Base-by-base conservation (phyloP, 169 alveolate species). In the Condylostoma magnum region DNA sequence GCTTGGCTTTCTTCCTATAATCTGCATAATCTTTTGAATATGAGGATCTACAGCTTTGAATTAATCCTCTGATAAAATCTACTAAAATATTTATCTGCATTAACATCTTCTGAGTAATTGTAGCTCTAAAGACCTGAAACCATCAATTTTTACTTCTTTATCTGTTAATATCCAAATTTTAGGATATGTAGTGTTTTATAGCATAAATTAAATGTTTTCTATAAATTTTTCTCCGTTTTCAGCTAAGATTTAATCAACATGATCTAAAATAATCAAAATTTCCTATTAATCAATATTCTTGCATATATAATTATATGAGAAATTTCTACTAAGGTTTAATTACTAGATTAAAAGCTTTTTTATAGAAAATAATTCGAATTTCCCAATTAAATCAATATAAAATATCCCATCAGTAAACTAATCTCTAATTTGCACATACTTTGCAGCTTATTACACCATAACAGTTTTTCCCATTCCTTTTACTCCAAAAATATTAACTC, bases 391-490 rank as follows among this genome's bases (percentile, higher is more conserved):
- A 48, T 83, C 84, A 6, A 83, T 46, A 63, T 77, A 83, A 30
- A 77, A 34, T 0, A 77, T 83, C 8, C 90, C 90, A 47, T 83
- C 70, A 18, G 33, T 55, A 46, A 72, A 83, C 1, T 47, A 46
- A 38, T 73, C 74, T 60, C 90, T 15, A 12, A 78, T 81, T 46
- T 67, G 50, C 22, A 37, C 76, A 50, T 83, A 83, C 50, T 79
- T 67, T 0, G 84, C 86, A 0, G 84, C 83, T 20, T 68, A 54
- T 50, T 73, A 66, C 4, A 81, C 87, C 18, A 83, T 46, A 28
- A 57, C 53, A 34, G 80, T 44, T 48, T 76, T 77, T 5, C 90
- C 90, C 28, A 73, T 30, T 0, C 84, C 90, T 43, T 67, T 67
- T 20, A 6, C 15, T 1, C 90, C 90, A 37, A 46, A 48, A n/a